Base-by-base conservation (phyloP, 257 asterid genomes). In the Primulina huaijiensis region DNA sequence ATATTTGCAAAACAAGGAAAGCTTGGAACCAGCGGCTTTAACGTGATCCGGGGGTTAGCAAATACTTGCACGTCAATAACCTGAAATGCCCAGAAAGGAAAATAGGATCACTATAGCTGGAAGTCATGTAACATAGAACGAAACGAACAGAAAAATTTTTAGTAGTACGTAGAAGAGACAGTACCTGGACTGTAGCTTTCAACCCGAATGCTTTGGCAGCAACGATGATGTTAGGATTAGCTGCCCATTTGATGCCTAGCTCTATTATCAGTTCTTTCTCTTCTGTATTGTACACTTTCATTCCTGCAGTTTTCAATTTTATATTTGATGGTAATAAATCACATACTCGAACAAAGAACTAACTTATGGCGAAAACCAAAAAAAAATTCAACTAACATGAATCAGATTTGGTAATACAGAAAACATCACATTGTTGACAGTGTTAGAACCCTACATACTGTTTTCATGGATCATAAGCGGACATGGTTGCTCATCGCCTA, bases 261-360 rank as follows among this genome's bases (percentile, higher is more conserved):
- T 94, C 99, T 97, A 94, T 89, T 23, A 94, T 91, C 84, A 94
- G 57, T 78, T 94, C 97, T 81, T 91, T 89, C 68, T 89, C 99
- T 75, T 91, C 97, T 0, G 99, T 94, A 74, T 75, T 80, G 75
- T 86, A 91, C n/a, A 94, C 97, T 86, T 94, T 89, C 85, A 94
- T 94, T 77, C 99, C 99, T 94, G 76, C 37, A 27, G 56, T 65
- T 21, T 67, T 38, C 65, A 6, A 43, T 72, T 33, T 64, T 52
- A 25, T 2, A 12, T 17, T 37, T 7, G 55, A 60, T 40, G 55
- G 52, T 56, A 60, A 40, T 62, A n/a, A 17, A 72, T 20, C 27
- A 50, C 56, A 31, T 37, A 27, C 1, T 12, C 68, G 16, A 38
- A 38, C 50, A 10, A 40, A 11, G 17, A 40, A 40, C 17, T 10